A percentile compares a stretch with the other conserved stretches of the same genome.
phyloP scores from a whole-genome alignment of 768 basidiomycete genomes.

The Lyophyllum decastes region DNA sequence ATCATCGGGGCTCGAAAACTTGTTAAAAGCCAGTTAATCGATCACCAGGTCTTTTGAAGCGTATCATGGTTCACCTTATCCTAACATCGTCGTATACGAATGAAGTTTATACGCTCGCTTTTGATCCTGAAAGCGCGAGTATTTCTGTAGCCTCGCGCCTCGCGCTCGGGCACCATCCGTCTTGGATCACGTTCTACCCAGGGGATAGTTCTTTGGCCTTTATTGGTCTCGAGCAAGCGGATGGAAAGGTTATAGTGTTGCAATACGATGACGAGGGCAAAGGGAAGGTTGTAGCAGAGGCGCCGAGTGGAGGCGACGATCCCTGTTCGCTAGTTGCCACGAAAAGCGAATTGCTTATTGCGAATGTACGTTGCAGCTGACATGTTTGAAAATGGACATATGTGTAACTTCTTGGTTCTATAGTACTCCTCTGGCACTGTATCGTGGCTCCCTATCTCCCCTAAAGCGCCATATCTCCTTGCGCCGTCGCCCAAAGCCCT shows the following conservation, averaged over 20 bases:
- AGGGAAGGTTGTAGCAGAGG: constrained; percentile 49
- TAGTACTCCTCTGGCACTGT: constrained; percentile 74
- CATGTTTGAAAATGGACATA: not conserved
- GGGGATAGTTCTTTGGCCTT: constrained; percentile 59
- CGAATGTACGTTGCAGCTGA: constrained; percentile 61
- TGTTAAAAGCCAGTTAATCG: constrained; percentile 16
- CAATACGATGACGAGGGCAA: constrained; percentile 56
- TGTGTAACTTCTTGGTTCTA: not conserved
- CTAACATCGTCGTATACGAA: constrained; percentile 68
- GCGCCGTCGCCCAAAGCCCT: constrained; percentile 33
- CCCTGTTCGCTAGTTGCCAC: constrained; percentile 67
- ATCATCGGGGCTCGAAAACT: constrained; percentile 15
- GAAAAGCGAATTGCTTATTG: constrained; percentile 60
- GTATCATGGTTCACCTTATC: constrained; percentile 45
- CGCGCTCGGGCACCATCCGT: constrained; percentile 63
- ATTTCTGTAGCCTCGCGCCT: constrained; percentile 47
- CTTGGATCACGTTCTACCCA: constrained; percentile 74
- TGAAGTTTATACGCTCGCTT: constrained; percentile 61
- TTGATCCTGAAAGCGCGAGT: constrained; percentile 50
- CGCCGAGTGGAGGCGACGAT: constrained; percentile 56
- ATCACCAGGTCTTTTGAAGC: constrained; percentile 4
- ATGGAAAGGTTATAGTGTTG: constrained; percentile 66
- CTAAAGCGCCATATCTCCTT: constrained; percentile 46
- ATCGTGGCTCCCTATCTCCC: constrained; percentile 54
- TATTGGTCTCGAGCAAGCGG: constrained; percentile 63